These are phyloP conservation scores for Globisporangium solare DNA, from an alignment of 352 stramenopile genomes.

Conservation along the genomic window DNA sequence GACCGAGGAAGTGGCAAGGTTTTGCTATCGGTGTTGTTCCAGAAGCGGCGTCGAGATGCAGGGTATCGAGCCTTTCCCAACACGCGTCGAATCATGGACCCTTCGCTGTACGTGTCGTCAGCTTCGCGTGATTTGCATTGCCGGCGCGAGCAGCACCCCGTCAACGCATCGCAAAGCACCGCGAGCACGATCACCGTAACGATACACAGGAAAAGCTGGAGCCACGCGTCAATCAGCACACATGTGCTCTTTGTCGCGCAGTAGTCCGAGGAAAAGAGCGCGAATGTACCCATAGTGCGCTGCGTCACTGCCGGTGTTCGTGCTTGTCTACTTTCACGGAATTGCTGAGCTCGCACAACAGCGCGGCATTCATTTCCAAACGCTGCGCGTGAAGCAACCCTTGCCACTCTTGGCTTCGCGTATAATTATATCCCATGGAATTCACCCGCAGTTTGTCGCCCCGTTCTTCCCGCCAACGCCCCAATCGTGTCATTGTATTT, in stretches of 20 bases:
- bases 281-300: conserved; percentile 49
- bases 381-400: neutral
- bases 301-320: neutral
- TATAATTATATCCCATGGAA: neutral
- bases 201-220: conserved; percentile 40
- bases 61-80: conserved; percentile 9
- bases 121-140: neutral
- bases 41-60: conserved; percentile 11
- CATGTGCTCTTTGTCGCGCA: conserved; percentile 44
- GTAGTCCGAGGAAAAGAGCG: conserved; percentile 46
- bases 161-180: conserved; percentile 11
- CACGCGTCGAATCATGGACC: conserved; percentile 15
- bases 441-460: too few relatives aligned
- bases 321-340: too few relatives aligned
- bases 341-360: too few relatives aligned
- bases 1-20: conserved; percentile 51
- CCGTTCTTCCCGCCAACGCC: neutral
- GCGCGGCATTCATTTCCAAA: too few relatives aligned
- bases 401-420: neutral
- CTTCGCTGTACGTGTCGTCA: conserved; percentile 6
- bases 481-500: neutral
- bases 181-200: conserved; percentile 27
- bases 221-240: conserved; percentile 60
- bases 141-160: conserved; percentile 22
- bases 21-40: conserved; percentile 14